Base-by-base conservation (phyloP, 2,329 filamentous ascomycete genomes). In the Xylariaceae sp. region DNA sequence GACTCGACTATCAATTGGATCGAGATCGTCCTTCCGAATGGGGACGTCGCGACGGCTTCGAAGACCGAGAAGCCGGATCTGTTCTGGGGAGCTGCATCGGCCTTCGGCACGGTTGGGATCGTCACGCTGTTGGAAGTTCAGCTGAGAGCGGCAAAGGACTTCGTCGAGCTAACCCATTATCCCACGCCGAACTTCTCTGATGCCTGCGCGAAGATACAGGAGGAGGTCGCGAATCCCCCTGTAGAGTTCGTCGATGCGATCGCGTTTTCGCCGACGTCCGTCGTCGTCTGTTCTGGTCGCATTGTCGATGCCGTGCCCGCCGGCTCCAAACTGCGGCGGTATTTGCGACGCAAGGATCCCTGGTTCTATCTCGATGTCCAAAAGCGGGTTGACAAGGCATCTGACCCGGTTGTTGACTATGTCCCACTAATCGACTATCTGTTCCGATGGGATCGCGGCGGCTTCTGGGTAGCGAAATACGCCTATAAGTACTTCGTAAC, bases 301-400 rank as follows among this genome's bases (percentile, higher is more conserved):
- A 73, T 89, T 16, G 79, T 79, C 0, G 75, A 88, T 48, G 67
- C 74, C 0, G 57, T 78, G 0, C 78, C 78, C 0, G 52, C 67
- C 0, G 72, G 69, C 1, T 56, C 60, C 2, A 68, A 67, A 44
- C 64, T 74, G 1, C 73, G 72, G 20, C 75, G 69, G 0, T 89
- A 90, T 70, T 81, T 80, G n/a, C 75, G 81, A 10, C 74, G 81
- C 0, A 71, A 70, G 3, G 89, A 92, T 61, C 84, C 86, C 0
- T 92, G 89, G 89, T 90, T 90, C 67, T 91, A 90, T 57, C 74
- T 91, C 2, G 88, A 89, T 61, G 87, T 82, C 1, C 73, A 83
- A 60, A 71, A 77, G n/a, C 67, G 65, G 10, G 68, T 57, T 4
- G 64, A 58, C 62, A 70, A 62, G 1, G 57, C 65, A 4, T 52